A percentile compares a stretch with the other conserved stretches of the same genome.
These are phyloP conservation scores for Diplodia intermedia DNA, from an alignment of 2,329 filamentous ascomycete species.

Conservation along the genomic window DNA sequence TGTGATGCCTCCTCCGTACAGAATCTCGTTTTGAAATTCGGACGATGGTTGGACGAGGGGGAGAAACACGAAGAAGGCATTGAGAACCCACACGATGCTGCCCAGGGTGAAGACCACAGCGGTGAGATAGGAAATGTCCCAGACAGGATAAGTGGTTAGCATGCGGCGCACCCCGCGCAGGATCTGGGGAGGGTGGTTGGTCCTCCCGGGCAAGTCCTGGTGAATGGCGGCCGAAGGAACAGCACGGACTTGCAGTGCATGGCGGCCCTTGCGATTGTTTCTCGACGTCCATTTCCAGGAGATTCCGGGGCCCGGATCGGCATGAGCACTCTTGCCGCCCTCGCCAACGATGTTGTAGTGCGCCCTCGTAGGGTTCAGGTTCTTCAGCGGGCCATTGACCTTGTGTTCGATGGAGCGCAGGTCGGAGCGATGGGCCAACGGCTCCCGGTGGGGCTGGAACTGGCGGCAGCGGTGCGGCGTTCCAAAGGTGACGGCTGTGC, in stretches of 20 bases:
- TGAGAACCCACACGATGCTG: conserved; percentile 55
- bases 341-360: conserved; percentile 38
- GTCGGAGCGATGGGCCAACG: conserved; percentile 37
- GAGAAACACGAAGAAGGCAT: conserved; percentile 69
- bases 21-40: conserved; percentile 61
- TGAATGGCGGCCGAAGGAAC: neutral
- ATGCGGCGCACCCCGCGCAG: conserved; percentile 55
- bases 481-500: conserved; percentile 9
- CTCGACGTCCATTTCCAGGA: conserved; percentile 50
- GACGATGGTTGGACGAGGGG: conserved; percentile 62
- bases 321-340: neutral
- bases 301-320: conserved; percentile 9
- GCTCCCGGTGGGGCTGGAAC: conserved; percentile 41
- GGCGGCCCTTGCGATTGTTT: conserved; percentile 55
- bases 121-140: conserved; percentile 65
- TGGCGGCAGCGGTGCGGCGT: conserved; percentile 38
- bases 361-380: conserved; percentile 59
- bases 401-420: conserved; percentile 39
- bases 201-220: conserved; percentile 40
- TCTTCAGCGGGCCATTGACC: conserved; percentile 53
- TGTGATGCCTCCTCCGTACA: conserved; percentile 65
- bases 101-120: conserved; percentile 62
- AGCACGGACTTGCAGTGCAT: conserved; percentile 45
- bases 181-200: conserved; percentile 44
- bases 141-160: conserved; percentile 59